Conservation (phyloP, 495 filamentous ascomycete genomes). For the Recurvomyces mirabilis region DNA sequence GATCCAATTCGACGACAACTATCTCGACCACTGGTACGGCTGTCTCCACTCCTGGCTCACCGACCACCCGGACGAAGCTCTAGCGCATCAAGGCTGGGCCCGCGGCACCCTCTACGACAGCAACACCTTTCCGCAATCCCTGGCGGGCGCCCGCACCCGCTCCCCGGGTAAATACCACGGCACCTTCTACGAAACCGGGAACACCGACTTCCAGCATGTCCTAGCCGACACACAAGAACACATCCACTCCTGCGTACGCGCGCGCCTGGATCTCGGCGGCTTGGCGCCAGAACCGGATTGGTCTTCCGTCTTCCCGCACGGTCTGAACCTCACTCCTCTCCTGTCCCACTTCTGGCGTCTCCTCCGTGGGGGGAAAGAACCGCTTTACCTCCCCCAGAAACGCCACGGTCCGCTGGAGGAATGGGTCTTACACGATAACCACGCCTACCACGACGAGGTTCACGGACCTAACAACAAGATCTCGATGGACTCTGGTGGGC, state of each 20-base stretch:
- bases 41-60: slow-evolving; percentile 14
- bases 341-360: neutral
- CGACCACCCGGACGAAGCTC: slow-evolving; percentile 34
- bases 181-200: slow-evolving; percentile 40
- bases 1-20: slow-evolving; percentile 45
- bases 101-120: slow-evolving; percentile 44
- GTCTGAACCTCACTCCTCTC: neutral
- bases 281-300: slow-evolving; percentile 37
- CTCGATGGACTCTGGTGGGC: slow-evolving; percentile 4
- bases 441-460: neutral
- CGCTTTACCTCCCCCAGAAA: slow-evolving; percentile 7
- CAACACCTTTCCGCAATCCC: slow-evolving; percentile 36
- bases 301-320: slow-evolving; percentile 4
- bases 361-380: neutral
- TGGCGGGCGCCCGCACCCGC: slow-evolving; percentile 41
- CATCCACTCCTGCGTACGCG: slow-evolving; percentile 50
- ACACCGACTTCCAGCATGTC: slow-evolving; percentile 27
- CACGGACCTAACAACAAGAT: slow-evolving; percentile 10
- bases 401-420: slow-evolving; percentile 11
- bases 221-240: slow-evolving; percentile 52
- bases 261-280: slow-evolving; percentile 42
- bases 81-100: slow-evolving; percentile 50
- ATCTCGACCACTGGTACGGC: slow-evolving; percentile 34
- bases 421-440: slow-evolving; percentile 12
- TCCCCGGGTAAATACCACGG: slow-evolving; percentile 48